Conservation (phyloP, 805 yeast species). For the Barnettozyma wickerhamii region DNA sequence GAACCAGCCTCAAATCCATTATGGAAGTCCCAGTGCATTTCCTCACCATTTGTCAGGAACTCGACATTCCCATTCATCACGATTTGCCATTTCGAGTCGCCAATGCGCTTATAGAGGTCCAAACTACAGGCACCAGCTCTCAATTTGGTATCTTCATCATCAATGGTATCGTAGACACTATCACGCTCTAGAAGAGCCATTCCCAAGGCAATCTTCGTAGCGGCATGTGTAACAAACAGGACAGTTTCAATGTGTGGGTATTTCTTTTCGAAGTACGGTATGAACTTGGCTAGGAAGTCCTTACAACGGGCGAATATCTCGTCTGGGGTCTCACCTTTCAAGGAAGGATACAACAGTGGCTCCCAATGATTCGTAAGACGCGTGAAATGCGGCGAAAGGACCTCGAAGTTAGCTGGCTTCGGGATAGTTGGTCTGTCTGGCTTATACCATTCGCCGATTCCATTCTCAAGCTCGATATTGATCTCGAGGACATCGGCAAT, state of each 20-base stretch:
- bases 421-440: slow-evolving; percentile 68
- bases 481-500: slow-evolving; percentile 54
- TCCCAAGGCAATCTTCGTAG: slow-evolving; percentile 85
- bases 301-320: slow-evolving; percentile 64
- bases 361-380: slow-evolving; percentile 44
- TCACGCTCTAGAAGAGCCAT: slow-evolving; percentile 58
- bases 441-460: slow-evolving; percentile 90
- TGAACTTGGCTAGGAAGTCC: slow-evolving; percentile 49
- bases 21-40: slow-evolving; percentile 89
- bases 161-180: slow-evolving; percentile 48
- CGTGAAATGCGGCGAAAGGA: slow-evolving; percentile 51
- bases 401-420: slow-evolving; percentile 51
- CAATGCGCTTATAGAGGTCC: slow-evolving; percentile 47
- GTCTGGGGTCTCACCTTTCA: slow-evolving; percentile 67
- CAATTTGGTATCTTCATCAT: slow-evolving; percentile 41
- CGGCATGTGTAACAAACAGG: slow-evolving; percentile 87
- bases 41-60: slow-evolving; percentile 75
- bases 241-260: slow-evolving; percentile 61
- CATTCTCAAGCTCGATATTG: slow-evolving; percentile 67
- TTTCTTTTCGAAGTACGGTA: slow-evolving; percentile 50
- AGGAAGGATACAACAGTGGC: slow-evolving; percentile 56
- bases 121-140: slow-evolving; percentile 85
- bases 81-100: slow-evolving; percentile 48
- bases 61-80: slow-evolving; percentile 69
- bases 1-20: slow-evolving; percentile 83